Conservation (phyloP, 1,284 basidiomycete genomes). For the Phaffia rhodozyma region DNA sequence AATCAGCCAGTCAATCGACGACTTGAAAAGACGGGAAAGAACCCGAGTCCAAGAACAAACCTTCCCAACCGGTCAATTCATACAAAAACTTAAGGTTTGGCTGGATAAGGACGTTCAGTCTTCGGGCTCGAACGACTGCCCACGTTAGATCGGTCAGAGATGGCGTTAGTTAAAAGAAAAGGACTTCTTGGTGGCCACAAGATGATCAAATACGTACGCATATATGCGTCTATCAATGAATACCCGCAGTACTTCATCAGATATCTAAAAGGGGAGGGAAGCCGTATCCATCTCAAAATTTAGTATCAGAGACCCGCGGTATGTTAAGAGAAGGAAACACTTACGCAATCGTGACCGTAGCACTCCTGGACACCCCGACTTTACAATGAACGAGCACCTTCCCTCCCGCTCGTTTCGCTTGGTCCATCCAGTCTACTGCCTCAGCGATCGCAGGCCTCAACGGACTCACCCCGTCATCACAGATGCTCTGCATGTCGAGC, state of each 20-base stretch:
- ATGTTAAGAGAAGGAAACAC: constrained; percentile 75
- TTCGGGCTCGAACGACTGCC: constrained; percentile 29
- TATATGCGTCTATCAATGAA: constrained; percentile 17
- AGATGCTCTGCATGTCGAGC: constrained; percentile 31
- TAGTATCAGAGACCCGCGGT: constrained; percentile 33
- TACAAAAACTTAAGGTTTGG: constrained; percentile 87
- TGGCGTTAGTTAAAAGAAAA: neutral
- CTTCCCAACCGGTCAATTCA: constrained; percentile 87
- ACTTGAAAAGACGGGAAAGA: too few relatives aligned
- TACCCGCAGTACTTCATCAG: constrained; percentile 16
- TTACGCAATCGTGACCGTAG: constrained; percentile 93
- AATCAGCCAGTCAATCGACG: neutral
- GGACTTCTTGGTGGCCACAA: constrained; percentile 48
- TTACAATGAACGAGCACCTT: constrained; percentile 91
- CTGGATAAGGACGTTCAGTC: constrained; percentile 63
- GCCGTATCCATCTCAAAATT: too few relatives aligned
- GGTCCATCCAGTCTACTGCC: constrained; percentile 87
- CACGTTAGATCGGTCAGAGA: neutral
- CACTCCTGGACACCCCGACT: constrained; percentile 85
- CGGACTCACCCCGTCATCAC: constrained; percentile 92
- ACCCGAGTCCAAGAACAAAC: constrained; percentile 42
- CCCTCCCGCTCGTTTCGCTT: constrained; percentile 66
- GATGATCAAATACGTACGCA: constrained; percentile 5
- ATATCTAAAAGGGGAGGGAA: constrained; percentile 2
- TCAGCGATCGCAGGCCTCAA: constrained; percentile 74